Base-by-base conservation (phyloP, 108 stramenopile species). In the Licmophora abbreviata region DNA sequence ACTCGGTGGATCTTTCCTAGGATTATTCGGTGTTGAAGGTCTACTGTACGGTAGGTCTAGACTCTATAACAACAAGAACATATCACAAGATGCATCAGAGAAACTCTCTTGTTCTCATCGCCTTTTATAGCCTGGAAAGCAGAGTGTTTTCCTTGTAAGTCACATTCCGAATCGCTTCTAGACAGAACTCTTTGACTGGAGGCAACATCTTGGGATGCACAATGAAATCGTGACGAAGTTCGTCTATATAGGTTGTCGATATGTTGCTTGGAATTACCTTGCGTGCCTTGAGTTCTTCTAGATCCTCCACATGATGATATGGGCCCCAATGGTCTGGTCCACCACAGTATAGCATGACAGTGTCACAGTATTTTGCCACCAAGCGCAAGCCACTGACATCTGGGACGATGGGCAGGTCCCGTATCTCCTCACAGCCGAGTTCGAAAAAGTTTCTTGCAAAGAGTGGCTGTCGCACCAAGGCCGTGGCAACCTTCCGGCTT, bases 241-340 rank as follows among this genome's bases (percentile, higher is more conserved):
- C 46, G 18, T 59, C 54, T 26, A 68, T 38, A 48, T 76, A 73
- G 10, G 33, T 30, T 5, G 32, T 48, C 2, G 48, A 15, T 17
- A 78, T 47, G 26, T 63, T 81, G 12, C 50, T 48, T 29, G 68
- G 56, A 20, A 73, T 50, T 26, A 50, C 28, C 8, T 57, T 56
- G 0, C 34, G 27, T 1, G 34, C n/a, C 44, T 64, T 48, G 49
- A 76, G 22, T 10, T 51, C 23, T 32, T 48, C 21, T 44, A 79
- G 54, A 31, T 81, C 72, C 30, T 68, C 20, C 42, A 71, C 43
- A 29, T 84, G 83, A 60, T 43, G 50, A 26, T 51, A 10, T 2
- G 87, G 87, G 17, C 80, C 74, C 87, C 87, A 88, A 37, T 77
- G 69, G 52, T 82, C 83, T 38, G 77, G 76, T 20, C 56, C 54